Evolutionary conservation across 2,329 filamentous ascomycete genomes (phyloP).

Genomic region (Trichoderma lentiforme): DNA sequence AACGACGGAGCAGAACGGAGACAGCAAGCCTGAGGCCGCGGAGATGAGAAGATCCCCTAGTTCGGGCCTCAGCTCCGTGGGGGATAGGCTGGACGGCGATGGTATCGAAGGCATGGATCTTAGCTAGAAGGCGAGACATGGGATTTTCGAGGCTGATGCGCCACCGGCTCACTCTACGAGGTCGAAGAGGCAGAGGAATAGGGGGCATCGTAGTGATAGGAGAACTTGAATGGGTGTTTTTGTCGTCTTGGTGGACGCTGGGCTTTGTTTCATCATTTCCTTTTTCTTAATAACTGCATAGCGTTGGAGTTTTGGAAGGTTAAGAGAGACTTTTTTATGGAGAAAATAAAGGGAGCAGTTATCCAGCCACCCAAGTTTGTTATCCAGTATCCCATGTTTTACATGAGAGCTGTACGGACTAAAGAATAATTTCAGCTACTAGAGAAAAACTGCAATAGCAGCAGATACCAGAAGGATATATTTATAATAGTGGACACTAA

Average conservation of each 20-base stretch:
- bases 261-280: neutral
- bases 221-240: neutral
- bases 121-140: slow-evolving; percentile 27
- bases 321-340: neutral
- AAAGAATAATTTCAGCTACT: too few species aligned
- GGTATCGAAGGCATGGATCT: slow-evolving; percentile 47
- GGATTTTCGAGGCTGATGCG: neutral
- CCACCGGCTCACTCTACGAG: neutral
- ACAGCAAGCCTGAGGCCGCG: slow-evolving; percentile 9
- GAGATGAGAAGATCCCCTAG: slow-evolving; percentile 48
- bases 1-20: slow-evolving; percentile 17
- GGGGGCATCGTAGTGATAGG: neutral
- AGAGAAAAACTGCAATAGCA: too few species aligned
- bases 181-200: neutral
- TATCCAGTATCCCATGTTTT: too few species aligned
- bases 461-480: too few species aligned
- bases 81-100: slow-evolving; percentile 44
- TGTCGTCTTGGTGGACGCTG: neutral
- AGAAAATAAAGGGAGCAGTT: too few species aligned
- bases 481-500: too few species aligned
- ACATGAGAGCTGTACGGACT: too few species aligned
- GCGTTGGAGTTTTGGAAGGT: slow-evolving; percentile 39
- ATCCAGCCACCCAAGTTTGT: too few species aligned
- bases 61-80: slow-evolving; percentile 56
- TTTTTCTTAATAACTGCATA: slow-evolving; percentile 33